Evolutionary conservation across 495 filamentous ascomycete species (phyloP), one percentile per base, ranked within the genome.

Genomic region (Penicillium herquei): DNA sequence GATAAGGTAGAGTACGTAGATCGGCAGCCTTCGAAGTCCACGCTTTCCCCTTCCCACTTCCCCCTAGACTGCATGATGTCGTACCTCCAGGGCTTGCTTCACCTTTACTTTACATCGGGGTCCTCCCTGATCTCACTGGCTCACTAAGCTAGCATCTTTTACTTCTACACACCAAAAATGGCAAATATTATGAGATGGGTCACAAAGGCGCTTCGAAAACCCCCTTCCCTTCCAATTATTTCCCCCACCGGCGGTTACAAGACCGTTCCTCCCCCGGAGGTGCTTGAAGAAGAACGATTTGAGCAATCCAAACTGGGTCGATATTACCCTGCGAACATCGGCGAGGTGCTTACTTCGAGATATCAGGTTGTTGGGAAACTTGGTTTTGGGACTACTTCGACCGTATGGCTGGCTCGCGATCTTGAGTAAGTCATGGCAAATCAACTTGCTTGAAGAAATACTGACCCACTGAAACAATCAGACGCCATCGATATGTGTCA

Each of bases 311-410:
- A 67, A 37, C 21, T 68, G 57, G 67, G 69, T 39, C 61, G 71
- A 31, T 83, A 77, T 63, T 83, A 79, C 63, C 79, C 81, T 14
- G 76, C 73, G 35, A 69, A 69, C 54, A 78, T 81, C 35, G 81
- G 81, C 48, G 78, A 84, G 21, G 62, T 80, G 10, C 57, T 81
- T 44, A 51, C 51, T 48, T 73, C 71, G 43, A 73, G 65, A 49
- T 86, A 84, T 57, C 78, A 83, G 57, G 64, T 84, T 42, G 49
- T 84, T 11, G 73, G 75, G 16, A 86, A 86, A 62, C 74, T 84
- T 35, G 81, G 83, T 7, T 84, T 73, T 59, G 81, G 82, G 39
- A 56, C 66, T 13, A 71, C 62, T 43, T 84, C 80, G 6, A 84
- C 81, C 1, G 79, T 77, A 31, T 84, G 80, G 78, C 73, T 85